Percentiles rank a stretch among this genome's conserved stretches.
Evolutionary conservation across 2,329 filamentous ascomycete species (phyloP).

Genomic region (Penicillium hesseltinei): DNA sequence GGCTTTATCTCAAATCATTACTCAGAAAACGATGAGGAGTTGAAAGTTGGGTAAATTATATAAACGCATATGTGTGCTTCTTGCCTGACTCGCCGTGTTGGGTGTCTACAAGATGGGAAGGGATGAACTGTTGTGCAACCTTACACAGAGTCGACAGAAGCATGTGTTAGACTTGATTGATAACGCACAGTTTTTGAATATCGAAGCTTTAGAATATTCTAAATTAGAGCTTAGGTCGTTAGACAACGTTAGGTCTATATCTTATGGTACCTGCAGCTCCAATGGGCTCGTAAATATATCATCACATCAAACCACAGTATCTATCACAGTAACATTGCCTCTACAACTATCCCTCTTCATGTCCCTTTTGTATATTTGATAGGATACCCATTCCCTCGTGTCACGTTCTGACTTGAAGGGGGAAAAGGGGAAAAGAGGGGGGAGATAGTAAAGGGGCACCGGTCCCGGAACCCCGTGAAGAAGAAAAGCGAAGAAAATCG

Average conservation of each 20-base stretch:
- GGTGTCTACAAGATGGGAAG: neutral
- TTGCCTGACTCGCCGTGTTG: neutral
- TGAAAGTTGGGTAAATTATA: neutral
- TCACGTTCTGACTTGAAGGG: neutral
- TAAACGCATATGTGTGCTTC: neutral
- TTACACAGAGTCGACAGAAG: neutral
- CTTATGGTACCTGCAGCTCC: too few species aligned
- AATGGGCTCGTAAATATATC: too few species aligned
- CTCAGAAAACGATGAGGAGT: neutral
- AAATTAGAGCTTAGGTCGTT: neutral
- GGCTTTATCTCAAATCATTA: neutral
- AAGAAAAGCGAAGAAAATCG: neutral
- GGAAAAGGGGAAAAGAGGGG: neutral
- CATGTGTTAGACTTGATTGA: neutral
- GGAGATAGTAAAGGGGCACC: neutral
- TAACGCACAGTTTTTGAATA: neutral
- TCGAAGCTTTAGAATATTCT: neutral
- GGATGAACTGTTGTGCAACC: neutral
- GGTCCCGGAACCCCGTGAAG: neutral
- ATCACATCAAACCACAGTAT: neutral
- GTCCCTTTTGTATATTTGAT: neutral
- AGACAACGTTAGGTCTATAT: neutral
- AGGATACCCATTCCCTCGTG: too few species aligned
- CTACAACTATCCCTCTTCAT: neutral
- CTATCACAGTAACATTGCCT: neutral